Evolutionary conservation across 768 basidiomycete species (phyloP), one percentile per base, ranked within the genome.

Genomic region (Lentinula sp.): DNA sequence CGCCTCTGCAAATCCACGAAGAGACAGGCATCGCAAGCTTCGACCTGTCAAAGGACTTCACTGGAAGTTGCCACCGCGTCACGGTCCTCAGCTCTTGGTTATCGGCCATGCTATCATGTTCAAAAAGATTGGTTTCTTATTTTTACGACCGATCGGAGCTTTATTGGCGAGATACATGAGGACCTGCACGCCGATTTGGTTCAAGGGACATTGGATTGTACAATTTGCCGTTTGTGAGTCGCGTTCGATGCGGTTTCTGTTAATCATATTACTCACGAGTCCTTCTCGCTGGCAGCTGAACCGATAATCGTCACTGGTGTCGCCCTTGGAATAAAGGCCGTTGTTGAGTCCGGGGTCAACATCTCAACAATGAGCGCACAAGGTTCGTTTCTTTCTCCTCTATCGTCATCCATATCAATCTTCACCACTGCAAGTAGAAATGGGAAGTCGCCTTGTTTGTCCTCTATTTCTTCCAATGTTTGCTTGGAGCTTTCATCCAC

Each of bases 21-120:
- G 52, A 39, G 7, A 36, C 32, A 18, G 52, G 52, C 10, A 54
- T 2, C n/a, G 33, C 52, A 39, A 35, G 18, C 33, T 39, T 54
- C 33, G 35, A 54, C 10, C 15, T 54, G 15, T 54, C 52, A n/a
- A 32, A 54, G 9, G 32, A 18, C 4, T 54, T 39, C 6, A 54
- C 52, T 12, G 16, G 33, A 23, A 23, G 23, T 23, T 3, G 23
- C 23, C 18, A 18, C 16, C 0, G 33, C 52, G 5, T 54, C 52
- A 33, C 9, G 15, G 10, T 54, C 52, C 4, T 33, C 52, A 15
- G 18, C 82, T 16, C 70, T 84, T 81, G 57, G 76, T 85, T 33
- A 67, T 87, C 51, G 81, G 81, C 6, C 84, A 87, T 69, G 84
- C 78, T 4, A 73, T 83, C 43, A 71, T 83, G 59, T 80, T 76